These are phyloP conservation scores for Penicillium sclerotiorum DNA, from an alignment of 2,329 filamentous ascomycete genomes.

Conservation along the genomic window DNA sequence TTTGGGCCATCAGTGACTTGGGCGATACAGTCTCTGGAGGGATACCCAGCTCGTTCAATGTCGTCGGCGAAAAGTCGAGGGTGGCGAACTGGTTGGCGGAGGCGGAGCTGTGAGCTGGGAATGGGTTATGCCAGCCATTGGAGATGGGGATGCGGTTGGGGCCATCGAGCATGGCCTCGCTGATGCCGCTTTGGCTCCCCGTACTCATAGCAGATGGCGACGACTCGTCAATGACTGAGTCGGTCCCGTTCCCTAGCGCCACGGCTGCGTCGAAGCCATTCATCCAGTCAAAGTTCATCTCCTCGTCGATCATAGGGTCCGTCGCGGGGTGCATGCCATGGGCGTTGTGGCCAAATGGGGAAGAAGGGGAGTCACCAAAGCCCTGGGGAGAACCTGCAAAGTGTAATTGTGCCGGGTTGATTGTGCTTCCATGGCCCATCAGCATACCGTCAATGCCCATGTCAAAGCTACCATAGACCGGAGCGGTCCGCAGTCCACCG, in stretches of 20 bases:
- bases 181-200: slow-evolving; percentile 76
- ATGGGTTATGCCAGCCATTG: slow-evolving; percentile 67
- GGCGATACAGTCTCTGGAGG: slow-evolving; percentile 74
- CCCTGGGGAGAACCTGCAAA: slow-evolving; percentile 75
- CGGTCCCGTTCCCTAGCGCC: slow-evolving; percentile 68
- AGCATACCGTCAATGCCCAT: slow-evolving; percentile 71
- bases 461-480: slow-evolving; percentile 69
- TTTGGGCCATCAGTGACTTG: slow-evolving; percentile 71
- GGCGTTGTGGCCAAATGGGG: slow-evolving; percentile 45
- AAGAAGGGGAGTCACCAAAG: slow-evolving; percentile 45
- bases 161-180: slow-evolving; percentile 88
- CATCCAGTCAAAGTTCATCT: slow-evolving; percentile 83
- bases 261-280: slow-evolving; percentile 79
- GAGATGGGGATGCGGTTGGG: slow-evolving; percentile 61
- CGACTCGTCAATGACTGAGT: slow-evolving; percentile 85
- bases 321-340: slow-evolving; percentile 58
- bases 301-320: slow-evolving; percentile 63
- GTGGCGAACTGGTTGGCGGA: slow-evolving; percentile 65
- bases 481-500: slow-evolving; percentile 76
- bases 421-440: slow-evolving; percentile 65
- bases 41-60: slow-evolving; percentile 75
- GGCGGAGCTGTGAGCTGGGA: slow-evolving; percentile 70
- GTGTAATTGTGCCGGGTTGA: slow-evolving; percentile 72
- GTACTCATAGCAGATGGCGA: slow-evolving; percentile 96
- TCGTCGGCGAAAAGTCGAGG: slow-evolving; percentile 71